These are phyloP conservation scores for Mortierella sp. DNA, from an alignment of 371 early-diverging fungal species.

Conservation along the genomic window DNA sequence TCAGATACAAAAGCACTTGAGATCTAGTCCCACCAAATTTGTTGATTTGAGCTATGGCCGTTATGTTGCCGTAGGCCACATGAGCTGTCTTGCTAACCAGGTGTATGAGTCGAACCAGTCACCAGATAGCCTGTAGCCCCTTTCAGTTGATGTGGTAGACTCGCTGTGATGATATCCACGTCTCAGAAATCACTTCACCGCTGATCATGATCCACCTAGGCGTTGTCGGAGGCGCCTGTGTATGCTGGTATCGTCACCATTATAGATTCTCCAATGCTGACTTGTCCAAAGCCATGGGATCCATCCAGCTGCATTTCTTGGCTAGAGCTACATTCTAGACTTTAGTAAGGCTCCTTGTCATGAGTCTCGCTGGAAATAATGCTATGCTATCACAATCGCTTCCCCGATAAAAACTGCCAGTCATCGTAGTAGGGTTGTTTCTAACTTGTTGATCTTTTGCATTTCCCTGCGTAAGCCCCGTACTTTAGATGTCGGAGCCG, in stretches of 20 bases:
- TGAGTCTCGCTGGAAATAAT: constrained; percentile 38
- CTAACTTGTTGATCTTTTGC: constrained; percentile 5
- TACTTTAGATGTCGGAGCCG: constrained; percentile 24
- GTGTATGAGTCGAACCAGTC: too few relatives aligned
- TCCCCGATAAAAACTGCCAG: constrained; percentile 37
- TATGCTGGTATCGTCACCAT: constrained; percentile 32
- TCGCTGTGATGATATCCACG: constrained; percentile 6
- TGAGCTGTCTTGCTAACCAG: too few relatives aligned
- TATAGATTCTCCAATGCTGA: constrained; percentile 22
- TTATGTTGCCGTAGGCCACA: too few relatives aligned
- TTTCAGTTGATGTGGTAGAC: constrained; percentile 26
- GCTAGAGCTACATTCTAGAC: constrained; percentile 17
- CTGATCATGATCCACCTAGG: constrained; percentile 17
- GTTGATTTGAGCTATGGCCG: too few relatives aligned
- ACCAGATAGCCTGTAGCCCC: constrained; percentile 11
- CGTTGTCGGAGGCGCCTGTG: constrained; percentile 13
- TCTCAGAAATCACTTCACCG: background rate
- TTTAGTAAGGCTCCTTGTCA: constrained; percentile 20
- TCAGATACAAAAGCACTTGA: too few relatives aligned
- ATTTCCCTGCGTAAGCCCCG: constrained; percentile 34
- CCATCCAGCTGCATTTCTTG: constrained; percentile 6
- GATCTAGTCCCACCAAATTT: too few relatives aligned
- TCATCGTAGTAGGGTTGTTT: background rate
- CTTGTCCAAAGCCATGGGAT: background rate
- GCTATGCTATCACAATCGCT: constrained; percentile 39